Percentiles rank a stretch among this genome's conserved stretches.
Evolutionary conservation across 805 yeast species (phyloP).

Genomic region (Nakazawaea wickerhamii): DNA sequence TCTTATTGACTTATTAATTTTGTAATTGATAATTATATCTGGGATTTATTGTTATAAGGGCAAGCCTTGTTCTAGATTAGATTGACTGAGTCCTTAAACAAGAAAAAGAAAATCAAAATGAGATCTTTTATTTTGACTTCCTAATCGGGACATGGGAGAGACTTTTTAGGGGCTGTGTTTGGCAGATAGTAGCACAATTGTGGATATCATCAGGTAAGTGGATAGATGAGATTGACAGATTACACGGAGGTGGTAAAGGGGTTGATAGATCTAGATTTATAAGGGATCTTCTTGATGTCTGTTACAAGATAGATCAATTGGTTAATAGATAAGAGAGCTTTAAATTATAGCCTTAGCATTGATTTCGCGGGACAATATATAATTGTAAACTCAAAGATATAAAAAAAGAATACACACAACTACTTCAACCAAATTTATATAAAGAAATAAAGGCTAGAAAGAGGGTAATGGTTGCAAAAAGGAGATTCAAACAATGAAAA

Average conservation of each 20-base stretch:
- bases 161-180: background rate
- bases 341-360: background rate
- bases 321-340: too few species aligned
- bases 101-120: background rate
- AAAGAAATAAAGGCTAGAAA: slow-evolving; percentile 11
- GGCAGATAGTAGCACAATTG: too few species aligned
- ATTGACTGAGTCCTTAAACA: background rate
- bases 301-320: too few species aligned
- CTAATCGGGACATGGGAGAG: background rate
- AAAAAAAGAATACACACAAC: slow-evolving; percentile 10
- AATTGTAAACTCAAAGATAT: slow-evolving; percentile 4
- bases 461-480: slow-evolving; percentile 9
- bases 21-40: too few species aligned
- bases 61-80: background rate
- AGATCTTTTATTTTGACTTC: background rate
- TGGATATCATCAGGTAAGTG: too few species aligned
- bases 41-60: too few species aligned
- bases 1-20: too few species aligned
- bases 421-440: slow-evolving; percentile 9
- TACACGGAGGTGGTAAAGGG: background rate
- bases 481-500: slow-evolving; percentile 17
- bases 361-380: slow-evolving; percentile 1
- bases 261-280: background rate
- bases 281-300: too few species aligned
- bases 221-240: too few species aligned